Conservation (phyloP, 2,329 filamentous ascomycete genomes). For the Cercospora sp. region DNA sequence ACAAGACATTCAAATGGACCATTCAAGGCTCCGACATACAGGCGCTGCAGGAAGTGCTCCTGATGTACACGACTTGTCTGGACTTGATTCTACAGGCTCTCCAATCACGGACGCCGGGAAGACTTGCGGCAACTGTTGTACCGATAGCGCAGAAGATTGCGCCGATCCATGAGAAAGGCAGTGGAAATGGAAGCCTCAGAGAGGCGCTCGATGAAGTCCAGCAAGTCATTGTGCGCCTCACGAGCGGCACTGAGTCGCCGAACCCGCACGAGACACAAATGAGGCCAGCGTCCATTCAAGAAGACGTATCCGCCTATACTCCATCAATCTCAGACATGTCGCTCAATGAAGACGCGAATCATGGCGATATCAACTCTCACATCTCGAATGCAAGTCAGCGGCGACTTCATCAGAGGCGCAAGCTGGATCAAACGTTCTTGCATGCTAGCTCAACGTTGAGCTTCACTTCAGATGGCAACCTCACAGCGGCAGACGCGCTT, state of each 20-base stretch:
- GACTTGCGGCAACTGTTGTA: slow-evolving; percentile 37
- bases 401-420: neutral
- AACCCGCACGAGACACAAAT: slow-evolving; percentile 21
- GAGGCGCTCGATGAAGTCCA: slow-evolving; percentile 36
- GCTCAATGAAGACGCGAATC: neutral
- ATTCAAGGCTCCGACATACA: slow-evolving; percentile 47
- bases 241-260: slow-evolving; percentile 30
- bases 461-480: slow-evolving; percentile 21
- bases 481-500: neutral
- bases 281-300: slow-evolving; percentile 16
- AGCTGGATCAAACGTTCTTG: neutral
- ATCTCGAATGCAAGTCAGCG: neutral
- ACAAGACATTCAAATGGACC: slow-evolving; percentile 50
- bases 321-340: neutral
- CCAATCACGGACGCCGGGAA: slow-evolving; percentile 44
- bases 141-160: slow-evolving; percentile 39
- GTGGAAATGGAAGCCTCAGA: slow-evolving; percentile 32
- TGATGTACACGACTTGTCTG: slow-evolving; percentile 47
- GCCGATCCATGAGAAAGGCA: slow-evolving; percentile 32
- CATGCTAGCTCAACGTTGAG: neutral
- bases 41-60: slow-evolving; percentile 44
- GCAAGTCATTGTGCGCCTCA: slow-evolving; percentile 33
- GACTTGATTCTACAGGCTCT: slow-evolving; percentile 45
- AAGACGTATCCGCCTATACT: slow-evolving; percentile 23
- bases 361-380: slow-evolving; percentile 13